A percentile compares a stretch with the other conserved stretches of the same genome.
These are phyloP conservation scores for Pelargonium cotyledonis DNA, from an alignment of 441 rosid genomes.

Conservation along the genomic window DNA sequence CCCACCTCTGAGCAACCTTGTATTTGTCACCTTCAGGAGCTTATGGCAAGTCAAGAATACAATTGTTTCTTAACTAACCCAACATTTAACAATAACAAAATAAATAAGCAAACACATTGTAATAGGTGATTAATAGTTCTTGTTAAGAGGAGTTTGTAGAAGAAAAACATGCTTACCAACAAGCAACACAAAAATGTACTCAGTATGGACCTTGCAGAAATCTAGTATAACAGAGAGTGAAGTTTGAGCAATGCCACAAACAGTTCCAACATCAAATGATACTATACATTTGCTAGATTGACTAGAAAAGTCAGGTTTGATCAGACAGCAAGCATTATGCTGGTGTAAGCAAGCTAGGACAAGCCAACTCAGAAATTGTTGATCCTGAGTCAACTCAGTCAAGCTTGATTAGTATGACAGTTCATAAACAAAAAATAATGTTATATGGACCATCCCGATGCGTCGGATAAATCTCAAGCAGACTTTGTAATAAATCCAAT, in stretches of 20 bases:
- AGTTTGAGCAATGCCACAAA: constrained; percentile 5
- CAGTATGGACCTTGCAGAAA: not conserved
- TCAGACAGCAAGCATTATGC: not conserved
- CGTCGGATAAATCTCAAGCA: not conserved
- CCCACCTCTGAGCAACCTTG: constrained; percentile 92
- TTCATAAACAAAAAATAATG: not conserved
- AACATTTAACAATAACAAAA: constrained; percentile 8
- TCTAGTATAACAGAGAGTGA: not conserved
- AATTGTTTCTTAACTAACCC: constrained; percentile 15
- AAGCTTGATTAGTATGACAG: not conserved
- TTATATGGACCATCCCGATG: not conserved
- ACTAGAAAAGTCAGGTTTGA: not conserved
- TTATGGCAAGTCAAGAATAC: constrained; percentile 56
- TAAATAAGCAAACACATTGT: constrained; percentile 1
- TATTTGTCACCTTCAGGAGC: constrained; percentile 93
- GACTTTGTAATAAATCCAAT: not conserved
- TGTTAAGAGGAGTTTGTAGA: not conserved
- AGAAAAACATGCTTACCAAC: not conserved
- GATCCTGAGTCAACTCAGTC: not conserved
- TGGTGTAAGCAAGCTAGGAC: not conserved
- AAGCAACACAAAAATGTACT: not conserved
- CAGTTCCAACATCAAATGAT: constrained; percentile 2
- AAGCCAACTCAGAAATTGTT: constrained; percentile 1
- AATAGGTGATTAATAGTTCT: not conserved
- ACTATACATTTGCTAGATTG: not conserved